Evolutionary conservation across 257 asterid genomes (phyloP), one percentile per base, ranked within the genome.

Genomic region (Nicotiana obtusifolia): DNA sequence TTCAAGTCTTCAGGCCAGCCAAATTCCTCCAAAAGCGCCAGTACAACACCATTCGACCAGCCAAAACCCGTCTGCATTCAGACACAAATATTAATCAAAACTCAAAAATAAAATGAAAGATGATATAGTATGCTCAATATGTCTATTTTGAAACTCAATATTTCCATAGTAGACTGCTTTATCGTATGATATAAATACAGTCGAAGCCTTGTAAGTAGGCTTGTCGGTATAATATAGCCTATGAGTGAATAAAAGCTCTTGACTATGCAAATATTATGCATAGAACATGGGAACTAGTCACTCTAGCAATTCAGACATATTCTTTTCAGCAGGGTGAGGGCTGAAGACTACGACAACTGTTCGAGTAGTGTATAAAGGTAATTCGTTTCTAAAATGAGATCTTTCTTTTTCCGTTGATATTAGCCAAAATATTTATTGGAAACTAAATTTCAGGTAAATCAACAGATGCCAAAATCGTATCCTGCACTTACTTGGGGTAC

Each of bases 31-130:
- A 96, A 83, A 82, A 94, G 91, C 10, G 97, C 92, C 78, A 96
- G 84, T 2, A 94, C 93, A 24, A 93, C 97, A 75, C 99, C 99
- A 80, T 96, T 96, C 5, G 99, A 86, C 99, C 99, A 96, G 4
- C 99, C 98, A 57, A 96, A 96, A 52, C 99, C 99, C 44, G 97
- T 95, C 99, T 95, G 93, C 88, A 41, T 69, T 73, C 14, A 67
- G 62, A 20, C 66, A 76, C 22, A 52, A 53, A 7, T 22, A 69
- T 16, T 28, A 47, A 10, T 56, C 26, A 79, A 0, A 19, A 14
- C 62, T 41, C 10, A 1, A 49, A 56, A 81, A 30, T 41, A 13
- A 37, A 37, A 24, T 7, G 22, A 44, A 44, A 71, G 14, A 13
- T 33, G 59, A 37, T 20, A 20, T 13, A 11, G 59, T 41, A 35